phyloP scores from a whole-genome alignment of 257 asterid species.

The Coffea eugenioides region DNA sequence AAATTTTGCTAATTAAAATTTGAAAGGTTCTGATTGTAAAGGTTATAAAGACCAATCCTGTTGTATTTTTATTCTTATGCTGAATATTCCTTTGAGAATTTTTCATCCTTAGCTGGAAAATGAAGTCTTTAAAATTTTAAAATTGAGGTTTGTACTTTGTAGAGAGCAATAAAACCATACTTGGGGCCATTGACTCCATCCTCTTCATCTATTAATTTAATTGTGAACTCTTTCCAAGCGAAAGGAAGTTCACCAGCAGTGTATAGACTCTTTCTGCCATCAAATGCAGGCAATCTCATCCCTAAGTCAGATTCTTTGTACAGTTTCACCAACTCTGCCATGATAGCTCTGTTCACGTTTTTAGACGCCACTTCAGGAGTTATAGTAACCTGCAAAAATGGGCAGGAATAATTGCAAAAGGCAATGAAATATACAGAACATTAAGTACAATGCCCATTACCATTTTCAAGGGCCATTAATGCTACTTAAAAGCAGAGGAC shows the following conservation, averaged over 20 bases:
- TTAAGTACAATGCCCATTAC: constrained; percentile 31
- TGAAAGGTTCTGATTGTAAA: too few relatives aligned
- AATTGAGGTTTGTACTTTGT: background rate
- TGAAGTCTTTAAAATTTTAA: background rate
- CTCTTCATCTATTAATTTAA: constrained; percentile 83
- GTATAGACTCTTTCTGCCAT: constrained; percentile 89
- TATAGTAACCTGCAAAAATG: constrained; percentile 69
- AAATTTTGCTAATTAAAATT: background rate
- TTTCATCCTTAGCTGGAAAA: background rate
- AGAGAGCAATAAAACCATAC: constrained; percentile 34
- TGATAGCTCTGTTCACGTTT: constrained; percentile 74
- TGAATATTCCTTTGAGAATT: background rate
- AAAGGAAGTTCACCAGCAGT: constrained; percentile 99
- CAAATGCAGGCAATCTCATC: constrained; percentile 91
- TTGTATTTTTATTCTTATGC: background rate
- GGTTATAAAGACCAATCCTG: background rate
- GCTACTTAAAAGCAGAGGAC: constrained; percentile 37
- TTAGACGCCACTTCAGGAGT: constrained; percentile 92
- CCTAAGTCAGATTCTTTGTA: constrained; percentile 88
- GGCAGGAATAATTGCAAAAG: constrained; percentile 15
- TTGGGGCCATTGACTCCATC: constrained; percentile 76
- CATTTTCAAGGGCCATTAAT: constrained; percentile 41
- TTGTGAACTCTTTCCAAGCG: constrained; percentile 76
- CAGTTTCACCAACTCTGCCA: constrained; percentile 79
- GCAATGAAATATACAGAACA: constrained; percentile 20